phyloP scores from a whole-genome alignment of 345 rosid species.

The Citrus trifoliata region DNA sequence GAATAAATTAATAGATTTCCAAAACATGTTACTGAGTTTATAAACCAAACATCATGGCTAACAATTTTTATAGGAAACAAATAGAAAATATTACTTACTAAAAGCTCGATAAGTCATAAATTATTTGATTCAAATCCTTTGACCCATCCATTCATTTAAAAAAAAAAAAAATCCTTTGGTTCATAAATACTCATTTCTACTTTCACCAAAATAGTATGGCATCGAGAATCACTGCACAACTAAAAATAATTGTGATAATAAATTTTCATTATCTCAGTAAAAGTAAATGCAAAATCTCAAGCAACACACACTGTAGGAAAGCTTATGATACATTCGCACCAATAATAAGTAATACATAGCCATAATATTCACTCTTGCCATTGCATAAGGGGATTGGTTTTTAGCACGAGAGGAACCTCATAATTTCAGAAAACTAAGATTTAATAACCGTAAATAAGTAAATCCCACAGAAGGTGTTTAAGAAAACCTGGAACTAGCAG shows the following conservation, averaged over 20 bases:
- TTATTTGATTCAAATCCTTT: background rate
- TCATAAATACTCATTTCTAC: background rate
- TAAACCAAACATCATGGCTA: background rate
- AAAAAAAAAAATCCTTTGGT: too few relatives aligned
- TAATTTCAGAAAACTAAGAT: background rate
- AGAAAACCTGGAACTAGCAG: constrained; percentile 89
- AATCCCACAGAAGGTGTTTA: constrained; percentile 22
- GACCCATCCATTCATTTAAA: background rate
- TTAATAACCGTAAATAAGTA: background rate
- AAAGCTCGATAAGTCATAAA: background rate
- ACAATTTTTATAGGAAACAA: background rate
- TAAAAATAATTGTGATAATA: background rate
- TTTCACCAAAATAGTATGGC: background rate
- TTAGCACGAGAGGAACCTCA: background rate
- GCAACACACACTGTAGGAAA: background rate
- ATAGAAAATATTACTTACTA: background rate
- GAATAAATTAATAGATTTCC: background rate
- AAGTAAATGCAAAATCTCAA: background rate
- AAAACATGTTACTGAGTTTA: background rate
- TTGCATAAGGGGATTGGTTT: background rate
- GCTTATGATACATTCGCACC: background rate
- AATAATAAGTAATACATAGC: background rate
- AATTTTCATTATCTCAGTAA: background rate
- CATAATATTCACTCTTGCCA: background rate
- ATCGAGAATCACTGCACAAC: background rate